These are phyloP conservation scores for Penicillium canescens DNA, from an alignment of 495 filamentous ascomycete species.

Conservation along the genomic window DNA sequence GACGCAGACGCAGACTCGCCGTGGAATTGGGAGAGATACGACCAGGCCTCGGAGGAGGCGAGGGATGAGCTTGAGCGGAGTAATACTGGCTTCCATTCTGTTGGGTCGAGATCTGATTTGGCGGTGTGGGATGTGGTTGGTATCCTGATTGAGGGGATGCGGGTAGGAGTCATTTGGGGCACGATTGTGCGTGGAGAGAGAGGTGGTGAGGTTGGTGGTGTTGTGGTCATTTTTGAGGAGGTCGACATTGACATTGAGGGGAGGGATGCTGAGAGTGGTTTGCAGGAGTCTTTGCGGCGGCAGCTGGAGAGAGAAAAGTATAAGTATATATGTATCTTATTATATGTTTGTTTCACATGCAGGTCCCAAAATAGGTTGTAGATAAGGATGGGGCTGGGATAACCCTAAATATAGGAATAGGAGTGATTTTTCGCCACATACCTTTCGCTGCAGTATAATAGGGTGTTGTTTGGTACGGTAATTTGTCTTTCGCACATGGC, in stretches of 20 bases:
- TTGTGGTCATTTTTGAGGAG: constrained; percentile 13
- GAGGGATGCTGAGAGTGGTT: constrained; percentile 46
- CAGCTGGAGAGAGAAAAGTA: constrained; percentile 37
- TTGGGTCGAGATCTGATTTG: constrained; percentile 56
- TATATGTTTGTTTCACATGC: constrained; percentile 4
- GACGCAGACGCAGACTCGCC: constrained; percentile 3
- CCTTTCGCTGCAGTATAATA: constrained; percentile 60
- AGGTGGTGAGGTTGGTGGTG: constrained; percentile 35
- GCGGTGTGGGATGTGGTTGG: constrained; percentile 32
- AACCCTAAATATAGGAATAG: background rate
- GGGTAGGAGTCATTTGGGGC: constrained; percentile 43
- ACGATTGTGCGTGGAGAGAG: constrained; percentile 46
- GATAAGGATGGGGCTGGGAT: constrained; percentile 11
- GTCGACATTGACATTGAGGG: constrained; percentile 15
- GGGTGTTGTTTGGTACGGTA: constrained; percentile 59
- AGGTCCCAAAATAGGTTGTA: constrained; percentile 5
- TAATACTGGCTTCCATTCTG: constrained; percentile 60
- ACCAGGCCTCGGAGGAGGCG: constrained; percentile 48
- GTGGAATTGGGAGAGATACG: constrained; percentile 52
- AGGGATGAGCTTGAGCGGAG: constrained; percentile 20
- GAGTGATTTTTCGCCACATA: constrained; percentile 23
- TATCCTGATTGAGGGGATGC: constrained; percentile 42
- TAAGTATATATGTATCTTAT: background rate
- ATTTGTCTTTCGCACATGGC: constrained; percentile 69
- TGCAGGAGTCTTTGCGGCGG: constrained; percentile 53